Evolutionary conservation across 768 basidiomycete genomes (phyloP).

Genomic region (Gloeophyllum trabeum): DNA sequence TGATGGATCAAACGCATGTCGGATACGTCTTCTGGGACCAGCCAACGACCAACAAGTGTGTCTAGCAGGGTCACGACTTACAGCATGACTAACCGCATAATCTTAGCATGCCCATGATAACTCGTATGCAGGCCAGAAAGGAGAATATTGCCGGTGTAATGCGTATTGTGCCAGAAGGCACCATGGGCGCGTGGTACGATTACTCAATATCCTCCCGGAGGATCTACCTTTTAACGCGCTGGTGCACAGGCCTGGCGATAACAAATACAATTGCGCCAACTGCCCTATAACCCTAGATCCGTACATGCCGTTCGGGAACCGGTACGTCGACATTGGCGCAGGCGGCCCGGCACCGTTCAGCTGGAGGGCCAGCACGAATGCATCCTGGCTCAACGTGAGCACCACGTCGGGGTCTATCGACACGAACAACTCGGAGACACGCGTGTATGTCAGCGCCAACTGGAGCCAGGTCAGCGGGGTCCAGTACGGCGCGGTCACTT

Average conservation of each 20-base stretch:
- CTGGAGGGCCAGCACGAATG: constrained; percentile 37
- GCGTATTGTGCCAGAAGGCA: constrained; percentile 52
- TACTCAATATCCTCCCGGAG: background rate
- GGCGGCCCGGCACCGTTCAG: constrained; percentile 49
- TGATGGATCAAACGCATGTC: constrained; percentile 67
- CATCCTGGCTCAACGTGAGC: constrained; percentile 40
- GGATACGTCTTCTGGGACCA: constrained; percentile 67
- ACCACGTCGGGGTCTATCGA: constrained; percentile 33
- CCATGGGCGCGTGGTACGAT: constrained; percentile 39
- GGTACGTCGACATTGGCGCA: constrained; percentile 51
- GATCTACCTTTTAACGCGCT: background rate
- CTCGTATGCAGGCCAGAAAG: constrained; percentile 41
- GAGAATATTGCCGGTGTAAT: constrained; percentile 49
- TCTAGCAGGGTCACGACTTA: background rate
- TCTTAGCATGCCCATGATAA: constrained; percentile 39
- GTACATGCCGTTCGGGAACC: constrained; percentile 38
- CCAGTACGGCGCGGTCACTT: constrained; percentile 25
- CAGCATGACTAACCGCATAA: background rate
- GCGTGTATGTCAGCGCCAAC: constrained; percentile 46
- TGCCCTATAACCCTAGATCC: constrained; percentile 44
- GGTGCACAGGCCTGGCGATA: constrained; percentile 41
- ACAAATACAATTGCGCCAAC: constrained; percentile 42
- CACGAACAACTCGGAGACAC: constrained; percentile 28
- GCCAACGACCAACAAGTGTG: constrained; percentile 50
- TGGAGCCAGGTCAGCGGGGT: constrained; percentile 27